Evolutionary conservation across 2,329 filamentous ascomycete genomes (phyloP).

Genomic region (Chaetothyriales sp.): DNA sequence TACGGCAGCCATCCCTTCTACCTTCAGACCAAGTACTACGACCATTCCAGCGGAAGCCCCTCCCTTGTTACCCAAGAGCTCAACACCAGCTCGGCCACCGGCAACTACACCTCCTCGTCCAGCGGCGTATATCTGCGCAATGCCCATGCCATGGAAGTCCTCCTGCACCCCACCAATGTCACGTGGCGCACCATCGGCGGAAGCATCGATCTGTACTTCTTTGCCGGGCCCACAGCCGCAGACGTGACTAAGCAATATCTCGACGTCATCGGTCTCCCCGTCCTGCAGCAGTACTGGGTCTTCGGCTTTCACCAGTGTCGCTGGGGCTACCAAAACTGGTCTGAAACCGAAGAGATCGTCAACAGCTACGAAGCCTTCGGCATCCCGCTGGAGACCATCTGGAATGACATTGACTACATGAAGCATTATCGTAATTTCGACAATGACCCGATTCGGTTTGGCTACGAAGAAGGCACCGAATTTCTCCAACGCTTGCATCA

Average conservation of each 20-base stretch:
- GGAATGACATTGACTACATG: conserved; percentile 40
- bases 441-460: conserved; percentile 40
- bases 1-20: conserved; percentile 71
- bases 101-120: conserved; percentile 42
- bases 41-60: conserved; percentile 36
- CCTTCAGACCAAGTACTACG: conserved; percentile 63
- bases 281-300: conserved; percentile 69
- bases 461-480: conserved; percentile 34
- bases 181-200: conserved; percentile 66
- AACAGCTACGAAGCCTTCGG: conserved; percentile 40
- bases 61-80: conserved; percentile 42
- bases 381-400: conserved; percentile 43
- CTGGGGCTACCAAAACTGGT: conserved; percentile 69
- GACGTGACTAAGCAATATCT: conserved; percentile 61
- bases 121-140: conserved; percentile 70
- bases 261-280: conserved; percentile 54
- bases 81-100: conserved; percentile 31
- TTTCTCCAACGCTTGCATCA: conserved; percentile 42
- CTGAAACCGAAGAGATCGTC: conserved; percentile 41
- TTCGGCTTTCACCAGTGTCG: conserved; percentile 74
- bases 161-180: conserved; percentile 49
- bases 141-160: conserved; percentile 59
- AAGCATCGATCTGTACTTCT: conserved; percentile 66
- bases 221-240: conserved; percentile 54
- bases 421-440: conserved; percentile 47